Conservation (phyloP, 2,329 filamentous ascomycete genomes). For the Beauveria bassiana region DNA sequence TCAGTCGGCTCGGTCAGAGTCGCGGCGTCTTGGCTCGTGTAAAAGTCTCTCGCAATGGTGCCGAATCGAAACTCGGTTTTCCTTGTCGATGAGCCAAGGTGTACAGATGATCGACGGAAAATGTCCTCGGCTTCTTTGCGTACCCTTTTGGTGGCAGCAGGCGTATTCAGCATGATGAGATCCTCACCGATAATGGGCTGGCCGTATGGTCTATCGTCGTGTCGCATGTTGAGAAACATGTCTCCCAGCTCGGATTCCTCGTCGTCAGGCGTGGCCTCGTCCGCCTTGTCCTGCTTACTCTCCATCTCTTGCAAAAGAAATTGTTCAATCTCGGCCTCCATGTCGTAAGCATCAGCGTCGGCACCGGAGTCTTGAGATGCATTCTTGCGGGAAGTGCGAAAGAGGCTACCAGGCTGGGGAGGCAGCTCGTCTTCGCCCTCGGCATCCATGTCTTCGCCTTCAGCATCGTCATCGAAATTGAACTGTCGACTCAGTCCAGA, state of each 20-base stretch:
- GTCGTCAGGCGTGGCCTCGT: constrained; percentile 32
- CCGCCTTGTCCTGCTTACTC: constrained; percentile 29
- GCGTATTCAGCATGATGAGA: constrained; percentile 47
- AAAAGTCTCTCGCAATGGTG: constrained; percentile 63
- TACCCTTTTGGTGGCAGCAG: constrained; percentile 45
- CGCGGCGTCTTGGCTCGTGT: constrained; percentile 47
- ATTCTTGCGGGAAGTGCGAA: constrained; percentile 19
- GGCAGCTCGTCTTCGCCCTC: constrained; percentile 29
- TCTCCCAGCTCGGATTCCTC: constrained; percentile 35
- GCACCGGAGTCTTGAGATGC: constrained; percentile 14
- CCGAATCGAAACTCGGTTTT: constrained; percentile 58
- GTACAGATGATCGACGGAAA: constrained; percentile 44
- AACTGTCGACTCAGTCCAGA: constrained; percentile 43
- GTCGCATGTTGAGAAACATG: constrained; percentile 42
- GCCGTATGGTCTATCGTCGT: constrained; percentile 31
- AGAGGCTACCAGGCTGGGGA: constrained; percentile 24
- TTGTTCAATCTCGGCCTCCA: constrained; percentile 28
- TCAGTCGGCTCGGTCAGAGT: constrained; percentile 60
- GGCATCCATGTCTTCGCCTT: constrained; percentile 23
- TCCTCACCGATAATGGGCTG: constrained; percentile 37
- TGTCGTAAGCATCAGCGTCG: constrained; percentile 23
- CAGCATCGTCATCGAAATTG: constrained; percentile 26
- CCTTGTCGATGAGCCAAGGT: constrained; percentile 31
- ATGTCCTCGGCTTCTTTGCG: constrained; percentile 48
- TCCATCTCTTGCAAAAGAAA: constrained; percentile 25